These are phyloP conservation scores for Populus euphratica DNA, from an alignment of 345 rosid genomes.

Conservation along the genomic window DNA sequence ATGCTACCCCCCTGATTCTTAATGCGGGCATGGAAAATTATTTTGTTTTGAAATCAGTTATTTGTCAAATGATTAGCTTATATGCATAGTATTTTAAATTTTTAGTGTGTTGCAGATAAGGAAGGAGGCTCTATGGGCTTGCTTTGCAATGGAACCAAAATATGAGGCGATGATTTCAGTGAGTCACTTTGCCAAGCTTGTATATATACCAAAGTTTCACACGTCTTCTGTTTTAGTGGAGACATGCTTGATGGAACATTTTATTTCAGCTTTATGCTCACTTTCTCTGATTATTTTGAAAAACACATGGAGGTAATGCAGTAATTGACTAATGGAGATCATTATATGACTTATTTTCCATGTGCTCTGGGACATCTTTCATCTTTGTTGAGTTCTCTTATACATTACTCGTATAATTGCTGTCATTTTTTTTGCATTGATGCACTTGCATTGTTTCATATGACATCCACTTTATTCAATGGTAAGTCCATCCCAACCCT, in stretches of 20 bases:
- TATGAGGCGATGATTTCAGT: slow-evolving; percentile 84
- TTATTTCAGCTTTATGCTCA: not conserved
- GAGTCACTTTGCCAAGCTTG: slow-evolving; percentile 12
- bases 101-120: slow-evolving; percentile 53
- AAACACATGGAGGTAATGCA: too few species aligned
- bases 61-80: not conserved
- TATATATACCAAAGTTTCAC: not conserved
- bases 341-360: not conserved
- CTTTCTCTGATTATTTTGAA: too few species aligned
- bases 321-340: not conserved
- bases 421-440: not conserved
- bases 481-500: not conserved
- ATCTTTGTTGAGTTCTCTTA: not conserved
- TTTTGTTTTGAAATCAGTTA: not conserved
- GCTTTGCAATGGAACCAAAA: slow-evolving; percentile 83
- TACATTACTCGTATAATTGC: not conserved
- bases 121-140: slow-evolving; percentile 91
- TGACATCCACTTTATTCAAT: not conserved
- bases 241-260: not conserved
- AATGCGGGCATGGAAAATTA: not conserved
- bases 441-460: not conserved
- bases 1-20: not conserved
- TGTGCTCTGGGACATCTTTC: not conserved
- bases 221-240: not conserved
- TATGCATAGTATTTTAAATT: not conserved